Evolutionary conservation across 1,139 yeast species (phyloP), one percentile per base, ranked within the genome.

Genomic region (Saccharomyces hybrid): DNA sequence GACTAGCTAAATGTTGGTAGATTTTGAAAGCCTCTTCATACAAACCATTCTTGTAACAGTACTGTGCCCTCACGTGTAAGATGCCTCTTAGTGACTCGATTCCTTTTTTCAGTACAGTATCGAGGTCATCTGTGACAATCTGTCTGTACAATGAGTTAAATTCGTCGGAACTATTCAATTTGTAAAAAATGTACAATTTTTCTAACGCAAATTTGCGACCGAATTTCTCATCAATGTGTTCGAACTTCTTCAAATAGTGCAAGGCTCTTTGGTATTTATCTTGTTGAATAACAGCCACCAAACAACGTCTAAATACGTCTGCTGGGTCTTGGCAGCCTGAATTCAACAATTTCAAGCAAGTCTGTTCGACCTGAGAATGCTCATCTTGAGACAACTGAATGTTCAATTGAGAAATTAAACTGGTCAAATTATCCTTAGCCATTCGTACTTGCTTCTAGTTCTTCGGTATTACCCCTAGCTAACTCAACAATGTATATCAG

Each of bases 31-130:
- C 83, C 48, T 77, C 76, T 1, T 64, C 67, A 61, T 80, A 77
- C 23, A 79, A 68, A 7, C 96, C 97, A 41, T 70, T 68, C 65
- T 84, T 84, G 73, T 87, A 89, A 65, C 78, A 79, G 58, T 83
- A 82, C 71, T 91, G 99, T 0, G 97, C 96, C 57, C 84, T 71
- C n/a, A 89, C 77, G 67, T 90, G 96, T 53, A 77, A 72, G 57
- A 88, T 71, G 0, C 89, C 91, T 60, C 83, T 72, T 11, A 46
- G 55, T n/a, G 47, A 46, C 34, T 55, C 68, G 56, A 48, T 23
- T 41, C 55, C 53, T 3, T 32, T 49, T 51, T 57, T 47, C 47
- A 53, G 11, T 16, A 64, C 51, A 1, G 61, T 71, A 8, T 65
- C 61, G 23, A 71, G 56, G 27, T 63, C 64, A 32, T 59, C 67